These are phyloP conservation scores for Chamaecrista fasciculata DNA, from an alignment of 306 rosid species.

Conservation along the genomic window DNA sequence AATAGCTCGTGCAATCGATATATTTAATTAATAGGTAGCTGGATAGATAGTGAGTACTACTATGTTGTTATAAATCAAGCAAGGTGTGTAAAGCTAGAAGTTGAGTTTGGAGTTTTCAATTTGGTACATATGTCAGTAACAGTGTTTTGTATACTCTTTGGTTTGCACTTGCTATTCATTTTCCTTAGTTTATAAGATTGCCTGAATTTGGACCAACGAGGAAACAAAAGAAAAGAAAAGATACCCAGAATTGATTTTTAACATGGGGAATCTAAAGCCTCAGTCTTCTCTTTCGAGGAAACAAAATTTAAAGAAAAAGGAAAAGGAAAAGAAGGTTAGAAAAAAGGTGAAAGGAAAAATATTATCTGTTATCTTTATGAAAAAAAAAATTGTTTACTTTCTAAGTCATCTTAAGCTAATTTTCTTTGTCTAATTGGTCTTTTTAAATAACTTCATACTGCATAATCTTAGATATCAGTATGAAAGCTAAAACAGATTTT, in stretches of 20 bases:
- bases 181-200: neutral
- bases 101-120: neutral
- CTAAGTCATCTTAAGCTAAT: neutral
- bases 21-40: neutral
- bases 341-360: neutral
- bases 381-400: neutral
- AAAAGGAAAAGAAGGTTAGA: neutral
- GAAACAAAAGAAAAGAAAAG: neutral
- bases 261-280: slow-evolving; percentile 1
- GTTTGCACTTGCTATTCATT: neutral
- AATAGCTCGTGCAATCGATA: neutral
- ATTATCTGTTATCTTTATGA: slow-evolving; percentile 4
- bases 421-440: neutral
- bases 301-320: neutral
- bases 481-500: neutral
- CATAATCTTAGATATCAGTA: neutral
- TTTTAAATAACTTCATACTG: neutral
- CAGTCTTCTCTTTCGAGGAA: neutral
- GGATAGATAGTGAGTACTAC: neutral
- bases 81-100: neutral
- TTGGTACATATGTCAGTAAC: neutral
- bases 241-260: neutral
- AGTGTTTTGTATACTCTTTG: too few relatives aligned
- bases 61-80: neutral
- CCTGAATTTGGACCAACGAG: neutral